Evolutionary conservation across 805 yeast species (phyloP), one percentile per base, ranked within the genome.

Genomic region (Myxozyma neotropica): DNA sequence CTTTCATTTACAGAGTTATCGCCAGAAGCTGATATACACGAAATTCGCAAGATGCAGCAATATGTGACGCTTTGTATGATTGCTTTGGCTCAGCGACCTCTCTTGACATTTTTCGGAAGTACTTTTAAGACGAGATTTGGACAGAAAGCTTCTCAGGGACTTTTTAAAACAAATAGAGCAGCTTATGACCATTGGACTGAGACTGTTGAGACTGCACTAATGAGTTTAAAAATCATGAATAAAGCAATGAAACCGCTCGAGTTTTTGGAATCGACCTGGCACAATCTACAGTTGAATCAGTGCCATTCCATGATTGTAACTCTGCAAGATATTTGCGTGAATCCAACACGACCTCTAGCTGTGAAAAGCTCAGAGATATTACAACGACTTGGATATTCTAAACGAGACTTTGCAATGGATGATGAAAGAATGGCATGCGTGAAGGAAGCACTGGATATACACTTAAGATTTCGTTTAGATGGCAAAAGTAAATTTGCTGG

Each of bases 401-500:
- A 12, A 3, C 8, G n/a, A 12, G 54, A 50, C n/a, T 38, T 39
- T 26, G 15, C 26, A 15, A 19, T 10, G 4, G 35, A 3, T 10
- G 54, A 38, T 38, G 54, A 50, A 27, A 24, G 49, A 26, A 27
- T 45, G 38, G n/a, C 21, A 24, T 27, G 49, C 38, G 38, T 45
- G 13, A 17, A 15, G 23, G 21, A n/a, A 8, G 35, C 49, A 15
- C 10, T 45, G 23, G 15, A n/a, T 26, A n/a, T 29, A 4, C 49
- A 45, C 23, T 8, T 43, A 26, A 43, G 23, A 26, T 17, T 43
- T 15, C 35, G 49, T 27, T 21, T 29, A 5, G 49, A 45, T 31
- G 49, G 38, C 6, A 10, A 24, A n/a, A 45, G 38, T 45, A 29
- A 45, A 5, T 29, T 27, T 45, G 49, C 49, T 29, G 49, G 49